Percentiles rank a stretch among this genome's conserved stretches.
phyloP scores from a whole-genome alignment of 116 monocot genomes.

The Iris pallida region DNA sequence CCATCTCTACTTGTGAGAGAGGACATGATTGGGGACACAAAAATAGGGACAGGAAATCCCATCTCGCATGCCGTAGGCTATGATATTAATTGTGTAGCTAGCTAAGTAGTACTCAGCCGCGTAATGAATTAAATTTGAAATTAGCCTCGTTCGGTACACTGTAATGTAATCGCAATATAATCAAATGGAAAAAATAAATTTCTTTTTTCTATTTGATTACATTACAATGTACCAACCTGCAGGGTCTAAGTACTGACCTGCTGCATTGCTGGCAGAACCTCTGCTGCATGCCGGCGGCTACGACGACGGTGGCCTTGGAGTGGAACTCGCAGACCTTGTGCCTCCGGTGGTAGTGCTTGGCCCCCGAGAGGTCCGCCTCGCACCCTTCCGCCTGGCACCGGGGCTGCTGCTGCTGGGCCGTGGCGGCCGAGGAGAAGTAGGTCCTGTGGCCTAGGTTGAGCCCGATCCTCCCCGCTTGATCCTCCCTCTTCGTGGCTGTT shows the following conservation, averaged over 20 bases:
- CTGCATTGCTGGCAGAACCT: conserved; percentile 73
- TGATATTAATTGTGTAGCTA: no score
- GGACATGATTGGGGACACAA: no score
- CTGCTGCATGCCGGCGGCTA: conserved; percentile 29
- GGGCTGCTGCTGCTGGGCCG: conserved; percentile 12
- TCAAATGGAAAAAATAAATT: no score
- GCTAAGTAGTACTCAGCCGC: no score
- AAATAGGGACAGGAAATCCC: no score
- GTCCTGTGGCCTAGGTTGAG: conserved; percentile 35
- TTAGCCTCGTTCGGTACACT: no score
- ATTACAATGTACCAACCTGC: neutral
- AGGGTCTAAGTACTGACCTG: conserved; percentile 21
- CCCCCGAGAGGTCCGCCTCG: conserved; percentile 37
- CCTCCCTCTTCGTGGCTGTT: no score
- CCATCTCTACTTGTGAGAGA: no score
- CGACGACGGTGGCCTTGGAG: conserved; percentile 47
- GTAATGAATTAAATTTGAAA: no score
- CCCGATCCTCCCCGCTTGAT: conserved; percentile 13
- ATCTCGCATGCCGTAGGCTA: no score
- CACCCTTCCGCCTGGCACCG: conserved; percentile 55
- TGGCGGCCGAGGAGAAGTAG: conserved; percentile 28
- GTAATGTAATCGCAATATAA: no score
- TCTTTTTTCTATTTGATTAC: no score
- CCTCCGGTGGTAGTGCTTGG: conserved; percentile 54
- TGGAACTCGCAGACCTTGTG: conserved; percentile 67